These are phyloP conservation scores for Colletotrichum musicola DNA, from an alignment of 2,329 filamentous ascomycete genomes.

Conservation along the genomic window DNA sequence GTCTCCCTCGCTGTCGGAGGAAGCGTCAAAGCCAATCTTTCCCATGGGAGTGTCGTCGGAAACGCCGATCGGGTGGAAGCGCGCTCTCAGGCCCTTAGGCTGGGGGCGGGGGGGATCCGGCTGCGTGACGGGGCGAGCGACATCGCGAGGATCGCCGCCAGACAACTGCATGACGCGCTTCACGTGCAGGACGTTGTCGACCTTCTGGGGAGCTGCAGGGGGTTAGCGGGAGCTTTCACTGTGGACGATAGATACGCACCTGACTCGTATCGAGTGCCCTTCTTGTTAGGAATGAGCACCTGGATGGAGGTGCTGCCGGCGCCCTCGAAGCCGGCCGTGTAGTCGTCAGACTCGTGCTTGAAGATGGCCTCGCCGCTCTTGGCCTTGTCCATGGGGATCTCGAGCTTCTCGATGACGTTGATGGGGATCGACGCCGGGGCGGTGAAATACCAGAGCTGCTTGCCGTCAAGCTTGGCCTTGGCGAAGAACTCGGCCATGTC, in stretches of 20 bases:
- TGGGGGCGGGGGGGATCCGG: constrained; percentile 69
- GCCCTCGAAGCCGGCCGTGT: constrained; percentile 68
- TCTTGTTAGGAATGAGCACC: constrained; percentile 70
- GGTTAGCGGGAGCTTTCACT: constrained; percentile 1
- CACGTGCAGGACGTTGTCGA: constrained; percentile 74
- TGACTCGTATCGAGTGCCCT: constrained; percentile 65
- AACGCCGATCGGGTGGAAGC: constrained; percentile 76
- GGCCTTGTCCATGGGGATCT: constrained; percentile 69
- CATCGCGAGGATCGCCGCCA: constrained; percentile 49
- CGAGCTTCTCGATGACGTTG: constrained; percentile 73
- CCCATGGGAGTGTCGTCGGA: constrained; percentile 47
- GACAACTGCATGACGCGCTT: constrained; percentile 71
- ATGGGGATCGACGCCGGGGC: constrained; percentile 78
- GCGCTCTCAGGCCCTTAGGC: constrained; percentile 74
- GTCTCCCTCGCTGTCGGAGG: constrained; percentile 58
- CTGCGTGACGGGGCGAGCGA: constrained; percentile 60
- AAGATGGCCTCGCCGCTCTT: constrained; percentile 67
- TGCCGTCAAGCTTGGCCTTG: constrained; percentile 71
- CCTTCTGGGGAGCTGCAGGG: constrained; percentile 49
- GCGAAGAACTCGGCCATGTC: constrained; percentile 68
- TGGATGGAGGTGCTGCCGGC: constrained; percentile 66
- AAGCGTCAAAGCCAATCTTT: constrained; percentile 55
- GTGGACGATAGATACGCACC: constrained; percentile 55
- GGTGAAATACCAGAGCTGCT: constrained; percentile 86
- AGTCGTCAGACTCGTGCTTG: constrained; percentile 73